Evolutionary conservation across 1,284 basidiomycete species (phyloP).

Genomic region (Inonotus hispidus): DNA sequence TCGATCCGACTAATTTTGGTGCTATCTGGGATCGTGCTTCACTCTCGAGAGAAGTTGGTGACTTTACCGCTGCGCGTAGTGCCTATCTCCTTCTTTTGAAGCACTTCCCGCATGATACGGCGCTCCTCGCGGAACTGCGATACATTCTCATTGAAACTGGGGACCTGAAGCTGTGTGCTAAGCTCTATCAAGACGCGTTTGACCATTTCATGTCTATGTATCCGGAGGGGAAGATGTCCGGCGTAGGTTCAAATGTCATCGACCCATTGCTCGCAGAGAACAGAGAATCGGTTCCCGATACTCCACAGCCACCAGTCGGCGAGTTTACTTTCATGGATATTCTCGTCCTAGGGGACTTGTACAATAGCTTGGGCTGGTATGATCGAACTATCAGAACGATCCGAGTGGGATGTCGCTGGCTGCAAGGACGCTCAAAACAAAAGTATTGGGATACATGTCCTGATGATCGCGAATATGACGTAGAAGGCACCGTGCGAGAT

Average conservation of each 20-base stretch:
- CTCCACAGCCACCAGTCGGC: conserved; percentile 33
- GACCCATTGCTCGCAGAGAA: conserved; percentile 34
- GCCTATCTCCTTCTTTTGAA: conserved; percentile 75
- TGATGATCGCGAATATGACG: conserved; percentile 88
- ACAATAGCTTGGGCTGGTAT: conserved; percentile 67
- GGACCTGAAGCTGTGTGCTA: conserved; percentile 59
- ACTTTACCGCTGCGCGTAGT: conserved; percentile 66
- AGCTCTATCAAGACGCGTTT: conserved; percentile 61
- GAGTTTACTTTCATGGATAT: conserved; percentile 61
- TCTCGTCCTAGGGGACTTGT: conserved; percentile 79
- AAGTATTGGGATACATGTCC: conserved; percentile 77
- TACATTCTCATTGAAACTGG: conserved; percentile 70
- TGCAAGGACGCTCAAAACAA: conserved; percentile 76
- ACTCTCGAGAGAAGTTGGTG: conserved; percentile 73
- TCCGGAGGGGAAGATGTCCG: conserved; percentile 29
- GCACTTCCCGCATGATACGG: conserved; percentile 75
- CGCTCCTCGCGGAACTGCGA: conserved; percentile 75
- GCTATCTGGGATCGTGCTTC: conserved; percentile 89
- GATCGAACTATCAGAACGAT: conserved; percentile 69
- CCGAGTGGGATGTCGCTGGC: conserved; percentile 78
- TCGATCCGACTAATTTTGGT: conserved; percentile 78
- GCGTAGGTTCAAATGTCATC: conserved; percentile 33
- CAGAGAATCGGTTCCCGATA: conserved; percentile 24
- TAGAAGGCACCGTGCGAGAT: conserved; percentile 27
- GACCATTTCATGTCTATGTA: conserved; percentile 30